A percentile compares a stretch with the other conserved stretches of the same genome.
These are phyloP conservation scores for Marsdenia floribunda DNA, from an alignment of 257 asterid genomes.

Conservation along the genomic window DNA sequence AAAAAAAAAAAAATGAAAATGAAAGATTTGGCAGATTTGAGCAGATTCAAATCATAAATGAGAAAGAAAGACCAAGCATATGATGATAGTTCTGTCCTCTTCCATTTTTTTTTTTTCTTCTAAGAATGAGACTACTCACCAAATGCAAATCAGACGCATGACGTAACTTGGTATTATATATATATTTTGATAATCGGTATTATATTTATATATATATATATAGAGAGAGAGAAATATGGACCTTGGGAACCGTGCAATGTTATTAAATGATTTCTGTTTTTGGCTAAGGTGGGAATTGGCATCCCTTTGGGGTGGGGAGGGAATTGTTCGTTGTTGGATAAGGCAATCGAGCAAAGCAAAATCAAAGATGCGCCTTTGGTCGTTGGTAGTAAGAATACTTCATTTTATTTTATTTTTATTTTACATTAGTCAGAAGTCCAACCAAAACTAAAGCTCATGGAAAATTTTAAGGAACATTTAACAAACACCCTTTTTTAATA, in stretches of 20 bases:
- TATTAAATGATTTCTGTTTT: constrained; percentile 14
- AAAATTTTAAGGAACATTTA: too few species aligned
- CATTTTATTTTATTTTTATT: too few species aligned
- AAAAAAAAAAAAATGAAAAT: neutral
- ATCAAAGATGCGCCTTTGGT: neutral
- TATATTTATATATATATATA: too few species aligned
- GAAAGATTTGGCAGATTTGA: neutral
- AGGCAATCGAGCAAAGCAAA: constrained; percentile 9
- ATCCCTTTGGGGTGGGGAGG: neutral
- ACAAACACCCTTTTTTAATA: neutral
- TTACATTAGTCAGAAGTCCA: neutral
- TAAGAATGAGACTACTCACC: neutral
- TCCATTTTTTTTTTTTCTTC: neutral
- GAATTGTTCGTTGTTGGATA: constrained; percentile 9
- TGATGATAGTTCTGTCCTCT: neutral
- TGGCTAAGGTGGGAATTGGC: constrained; percentile 14
- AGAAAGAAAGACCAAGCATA: neutral
- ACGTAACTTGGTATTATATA: constrained; percentile 6
- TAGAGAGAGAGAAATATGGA: neutral
- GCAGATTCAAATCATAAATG: neutral
- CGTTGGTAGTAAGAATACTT: neutral
- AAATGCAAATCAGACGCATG: constrained; percentile 8
- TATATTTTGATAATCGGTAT: too few species aligned
- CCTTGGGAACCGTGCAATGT: constrained; percentile 18
- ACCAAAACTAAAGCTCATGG: neutral